These are phyloP conservation scores for Ambispora gerdemannii DNA, from an alignment of 192 early-diverging fungal species.

Conservation along the genomic window DNA sequence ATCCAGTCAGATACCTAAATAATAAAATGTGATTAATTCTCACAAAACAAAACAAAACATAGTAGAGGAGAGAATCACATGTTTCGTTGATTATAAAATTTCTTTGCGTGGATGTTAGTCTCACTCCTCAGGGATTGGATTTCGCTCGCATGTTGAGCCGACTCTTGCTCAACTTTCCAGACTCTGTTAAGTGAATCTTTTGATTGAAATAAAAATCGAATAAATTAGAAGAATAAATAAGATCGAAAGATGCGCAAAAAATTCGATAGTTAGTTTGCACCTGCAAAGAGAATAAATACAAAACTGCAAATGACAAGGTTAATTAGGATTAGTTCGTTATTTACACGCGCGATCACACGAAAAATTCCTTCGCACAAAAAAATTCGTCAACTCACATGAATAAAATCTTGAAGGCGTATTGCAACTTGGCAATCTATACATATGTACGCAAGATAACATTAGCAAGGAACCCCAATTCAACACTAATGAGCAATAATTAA, in stretches of 20 bases:
- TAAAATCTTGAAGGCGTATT: constrained; percentile 47
- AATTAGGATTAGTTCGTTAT: too few relatives aligned
- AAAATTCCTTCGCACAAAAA: not conserved
- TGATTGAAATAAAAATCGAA: not conserved
- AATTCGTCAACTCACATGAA: constrained; percentile 44
- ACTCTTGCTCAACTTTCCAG: constrained; percentile 34
- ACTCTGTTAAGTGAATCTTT: constrained; percentile 51
- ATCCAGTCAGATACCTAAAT: constrained; percentile 56
- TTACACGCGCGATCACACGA: not conserved
- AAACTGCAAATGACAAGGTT: constrained; percentile 38
- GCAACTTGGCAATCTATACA: constrained; percentile 30
- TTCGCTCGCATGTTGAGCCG: not conserved
- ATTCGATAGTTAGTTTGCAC: too few relatives aligned
- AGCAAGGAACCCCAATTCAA: not conserved
- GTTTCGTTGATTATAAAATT: constrained; percentile 59
- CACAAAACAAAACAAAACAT: not conserved
- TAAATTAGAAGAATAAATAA: too few relatives aligned
- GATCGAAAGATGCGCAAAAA: too few relatives aligned
- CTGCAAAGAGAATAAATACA: constrained; percentile 53
- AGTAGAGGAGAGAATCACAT: constrained; percentile 39
- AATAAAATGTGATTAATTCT: not conserved
- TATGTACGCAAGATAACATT: not conserved
- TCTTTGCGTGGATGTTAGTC: constrained; percentile 40
- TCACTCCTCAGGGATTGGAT: constrained; percentile 35
- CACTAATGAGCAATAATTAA: not conserved